Base-by-base conservation (phyloP, 78 protist species). In the Dictyostelium discoideum region DNA sequence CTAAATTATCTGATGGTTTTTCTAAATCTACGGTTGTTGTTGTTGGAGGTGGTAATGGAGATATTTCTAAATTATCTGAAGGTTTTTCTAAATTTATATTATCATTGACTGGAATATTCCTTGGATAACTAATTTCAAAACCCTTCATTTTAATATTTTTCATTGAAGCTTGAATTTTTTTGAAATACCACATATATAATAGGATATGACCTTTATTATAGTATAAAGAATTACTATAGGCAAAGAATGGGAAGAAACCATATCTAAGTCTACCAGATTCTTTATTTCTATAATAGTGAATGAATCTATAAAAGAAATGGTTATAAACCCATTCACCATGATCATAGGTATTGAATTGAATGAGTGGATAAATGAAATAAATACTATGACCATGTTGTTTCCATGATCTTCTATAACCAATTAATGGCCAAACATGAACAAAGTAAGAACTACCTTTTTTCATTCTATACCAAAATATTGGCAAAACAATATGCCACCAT, bases 351-450 rank as follows among this genome's bases (percentile, higher is more conserved):
- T 90, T 82, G 60, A 81, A 90, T 44, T 67, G 74, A 48, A 90
- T 18, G 24, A 63, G 2, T 20, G 95, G 95, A 32, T 82, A 90
- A 20, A 90, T 22, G 63, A 90, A 26, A 72, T 90, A 90, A 72
- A 90, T 40, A 20, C 73, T 54, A 67, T n/a, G 84, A 9, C 93
- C 93, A 46, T 79, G 1, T 24, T 46, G 60, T 1, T 54, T 11
- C 16, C n/a, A 7, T 26, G 86, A 77, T 18, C 44, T 73, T 63
- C 76, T 81, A 76, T 37, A 90, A 2, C 95, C 95, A 72, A 90
- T 72, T 1, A 72, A 18, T 18, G 95, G 95, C 95, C 95, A 90
- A 2, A 90, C 24, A 29, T 90, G 95, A 69, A 81, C 84, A 5
- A 65, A 24, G 37, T 72, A 90, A 18, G 50, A 42, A 2, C 20